Conservation (phyloP, 2,329 filamentous ascomycete genomes). For the Seiridium unicorne region DNA sequence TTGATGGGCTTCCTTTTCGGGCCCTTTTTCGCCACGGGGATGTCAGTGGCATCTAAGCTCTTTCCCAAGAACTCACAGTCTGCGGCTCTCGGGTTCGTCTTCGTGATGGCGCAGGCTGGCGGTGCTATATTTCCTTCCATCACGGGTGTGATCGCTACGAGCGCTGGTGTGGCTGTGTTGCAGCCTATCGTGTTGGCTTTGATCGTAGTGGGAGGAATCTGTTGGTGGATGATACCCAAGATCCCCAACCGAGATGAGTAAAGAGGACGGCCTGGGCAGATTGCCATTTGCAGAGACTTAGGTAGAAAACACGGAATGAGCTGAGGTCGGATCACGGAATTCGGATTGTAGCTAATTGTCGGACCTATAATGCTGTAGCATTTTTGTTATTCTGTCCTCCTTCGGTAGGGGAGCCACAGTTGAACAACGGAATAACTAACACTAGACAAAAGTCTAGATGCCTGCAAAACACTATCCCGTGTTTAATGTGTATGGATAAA, state of each 20-base stretch:
- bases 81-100: slow-evolving; percentile 49
- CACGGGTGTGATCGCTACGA: slow-evolving; percentile 45
- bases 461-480: too few relatives aligned
- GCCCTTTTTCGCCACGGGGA: slow-evolving; percentile 52
- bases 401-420: too few relatives aligned
- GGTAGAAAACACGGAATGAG: too few relatives aligned
- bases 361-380: too few relatives aligned
- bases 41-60: slow-evolving; percentile 50
- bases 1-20: slow-evolving; percentile 54
- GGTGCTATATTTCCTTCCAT: slow-evolving; percentile 50
- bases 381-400: too few relatives aligned
- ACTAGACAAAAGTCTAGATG: too few relatives aligned
- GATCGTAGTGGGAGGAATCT: slow-evolving; percentile 37
- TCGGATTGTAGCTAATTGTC: neutral
- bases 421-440: too few relatives aligned
- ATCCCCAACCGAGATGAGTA: slow-evolving; percentile 21
- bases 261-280: too few relatives aligned
- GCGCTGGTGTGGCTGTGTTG: slow-evolving; percentile 42
- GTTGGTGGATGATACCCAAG: slow-evolving; percentile 38
- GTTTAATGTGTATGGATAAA: too few relatives aligned
- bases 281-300: too few relatives aligned
- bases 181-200: slow-evolving; percentile 47
- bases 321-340: neutral
- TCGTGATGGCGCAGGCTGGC: slow-evolving; percentile 50
- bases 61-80: slow-evolving; percentile 44